These are phyloP conservation scores for Fraxinus pennsylvanica DNA, from an alignment of 257 asterid species.

Conservation along the genomic window DNA sequence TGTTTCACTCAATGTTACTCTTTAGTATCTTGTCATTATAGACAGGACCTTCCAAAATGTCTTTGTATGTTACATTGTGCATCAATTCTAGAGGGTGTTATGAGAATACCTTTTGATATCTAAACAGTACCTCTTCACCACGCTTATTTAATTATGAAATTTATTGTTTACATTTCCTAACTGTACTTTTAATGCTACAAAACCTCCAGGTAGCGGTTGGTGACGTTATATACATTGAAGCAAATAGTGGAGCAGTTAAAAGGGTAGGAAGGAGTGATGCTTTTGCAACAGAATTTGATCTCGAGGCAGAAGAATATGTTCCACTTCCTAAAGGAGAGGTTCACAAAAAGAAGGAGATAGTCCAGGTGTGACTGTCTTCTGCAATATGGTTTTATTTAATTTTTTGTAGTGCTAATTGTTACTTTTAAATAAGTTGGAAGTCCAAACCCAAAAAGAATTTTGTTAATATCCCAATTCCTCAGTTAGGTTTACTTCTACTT, in stretches of 20 bases:
- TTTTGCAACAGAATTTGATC: conserved; percentile 95
- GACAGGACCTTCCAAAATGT: too few species aligned
- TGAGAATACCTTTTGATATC: too few species aligned
- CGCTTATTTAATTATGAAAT: too few species aligned
- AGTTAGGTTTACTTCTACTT: background rate
- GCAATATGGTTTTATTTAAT: conserved; percentile 5
- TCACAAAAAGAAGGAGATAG: conserved; percentile 97
- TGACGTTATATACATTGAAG: conserved; percentile 92
- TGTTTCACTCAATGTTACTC: background rate
- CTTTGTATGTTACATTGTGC: background rate
- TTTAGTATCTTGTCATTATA: too few species aligned
- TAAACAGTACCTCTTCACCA: too few species aligned
- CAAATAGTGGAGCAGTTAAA: conserved; percentile 97
- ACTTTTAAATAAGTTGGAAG: background rate
- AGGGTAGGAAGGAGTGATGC: conserved; percentile 99
- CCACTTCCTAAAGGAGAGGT: conserved; percentile 99
- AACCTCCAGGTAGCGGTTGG: conserved; percentile 58
- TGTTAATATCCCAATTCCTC: background rate
- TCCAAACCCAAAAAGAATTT: background rate
- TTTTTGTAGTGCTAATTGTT: background rate
- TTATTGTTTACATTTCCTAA: too few species aligned
- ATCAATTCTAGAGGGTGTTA: background rate
- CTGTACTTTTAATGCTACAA: too few species aligned
- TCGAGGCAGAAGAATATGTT: conserved; percentile 98
- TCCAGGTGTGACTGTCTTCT: conserved; percentile 58